Evolutionary conservation across 1,284 basidiomycete genomes (phyloP).

Genomic region (Puccinia novopanici): DNA sequence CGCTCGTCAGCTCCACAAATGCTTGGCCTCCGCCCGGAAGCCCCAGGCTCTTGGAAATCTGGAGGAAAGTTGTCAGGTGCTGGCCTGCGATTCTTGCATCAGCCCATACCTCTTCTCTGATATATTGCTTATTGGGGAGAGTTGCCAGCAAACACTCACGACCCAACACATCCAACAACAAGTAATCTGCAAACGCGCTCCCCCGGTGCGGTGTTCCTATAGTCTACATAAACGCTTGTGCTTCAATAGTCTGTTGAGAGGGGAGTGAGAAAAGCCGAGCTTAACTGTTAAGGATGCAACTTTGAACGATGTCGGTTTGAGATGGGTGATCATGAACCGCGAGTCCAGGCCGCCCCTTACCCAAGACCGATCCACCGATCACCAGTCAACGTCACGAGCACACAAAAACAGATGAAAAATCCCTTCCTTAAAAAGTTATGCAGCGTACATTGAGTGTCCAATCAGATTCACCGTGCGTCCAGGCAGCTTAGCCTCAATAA

Average conservation of each 20-base stretch:
- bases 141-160: constrained; percentile 64
- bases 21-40: constrained; percentile 82
- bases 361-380: constrained; percentile 31
- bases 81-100: constrained; percentile 55
- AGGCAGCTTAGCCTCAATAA: constrained; percentile 75
- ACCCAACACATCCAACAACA: constrained; percentile 76
- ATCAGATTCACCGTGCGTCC: constrained; percentile 83
- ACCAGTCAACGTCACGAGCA: too few species aligned
- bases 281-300: constrained; percentile 74
- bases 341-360: constrained; percentile 82
- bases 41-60: constrained; percentile 71
- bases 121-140: background rate
- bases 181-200: constrained; percentile 88
- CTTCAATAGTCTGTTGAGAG: background rate
- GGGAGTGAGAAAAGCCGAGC: background rate
- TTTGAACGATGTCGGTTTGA: constrained; percentile 62
- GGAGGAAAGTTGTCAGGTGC: constrained; percentile 61
- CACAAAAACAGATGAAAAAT: background rate
- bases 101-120: constrained; percentile 49
- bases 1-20: constrained; percentile 81
- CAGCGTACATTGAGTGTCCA: constrained; percentile 88
- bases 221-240: constrained; percentile 61
- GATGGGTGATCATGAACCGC: constrained; percentile 69
- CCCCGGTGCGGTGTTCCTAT: constrained; percentile 88
- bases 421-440: too few species aligned